A percentile compares a stretch with the other conserved stretches of the same genome.
Conservation (phyloP, 768 basidiomycete genomes). For the Collybia nuda region DNA sequence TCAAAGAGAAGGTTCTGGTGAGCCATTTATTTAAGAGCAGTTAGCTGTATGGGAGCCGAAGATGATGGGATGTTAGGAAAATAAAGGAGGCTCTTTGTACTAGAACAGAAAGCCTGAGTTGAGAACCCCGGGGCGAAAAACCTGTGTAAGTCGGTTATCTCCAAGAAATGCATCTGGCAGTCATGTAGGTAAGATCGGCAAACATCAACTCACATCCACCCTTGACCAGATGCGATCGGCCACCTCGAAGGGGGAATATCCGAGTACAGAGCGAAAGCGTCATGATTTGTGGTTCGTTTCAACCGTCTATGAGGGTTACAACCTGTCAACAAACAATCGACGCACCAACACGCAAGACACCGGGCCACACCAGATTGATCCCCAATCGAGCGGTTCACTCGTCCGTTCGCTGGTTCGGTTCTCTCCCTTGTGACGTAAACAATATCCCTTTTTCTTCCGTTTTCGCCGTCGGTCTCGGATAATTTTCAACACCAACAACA, state of each 20-base stretch:
- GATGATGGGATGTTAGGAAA: neutral
- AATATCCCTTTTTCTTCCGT: conserved; percentile 1
- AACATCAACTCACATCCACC: conserved; percentile 4
- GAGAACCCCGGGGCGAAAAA: neutral
- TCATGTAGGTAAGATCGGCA: conserved; percentile 16
- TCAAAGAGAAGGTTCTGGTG: conserved; percentile 10
- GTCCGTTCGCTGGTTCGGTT: conserved; percentile 5
- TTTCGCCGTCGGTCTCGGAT: conserved; percentile 16
- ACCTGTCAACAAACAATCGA: conserved; percentile 11
- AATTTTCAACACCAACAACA: conserved; percentile 6
- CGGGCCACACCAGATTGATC: conserved; percentile 14
- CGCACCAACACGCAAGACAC: conserved; percentile 3
- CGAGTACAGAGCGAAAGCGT: conserved; percentile 4
- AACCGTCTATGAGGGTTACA: neutral
- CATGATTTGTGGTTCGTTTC: neutral
- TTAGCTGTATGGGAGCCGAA: neutral
- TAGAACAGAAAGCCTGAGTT: neutral
- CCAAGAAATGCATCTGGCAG: conserved; percentile 12
- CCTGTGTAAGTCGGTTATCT: conserved; percentile 11
- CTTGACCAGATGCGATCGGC: conserved; percentile 15
- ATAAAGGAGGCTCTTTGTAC: conserved; percentile 3
- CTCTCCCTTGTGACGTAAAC: conserved; percentile 15
- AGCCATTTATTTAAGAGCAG: conserved; percentile 8
- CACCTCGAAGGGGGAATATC: conserved; percentile 14
- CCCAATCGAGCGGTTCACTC: neutral